These are phyloP conservation scores for Angophora floribunda DNA, from an alignment of 345 rosid species.

Conservation along the genomic window DNA sequence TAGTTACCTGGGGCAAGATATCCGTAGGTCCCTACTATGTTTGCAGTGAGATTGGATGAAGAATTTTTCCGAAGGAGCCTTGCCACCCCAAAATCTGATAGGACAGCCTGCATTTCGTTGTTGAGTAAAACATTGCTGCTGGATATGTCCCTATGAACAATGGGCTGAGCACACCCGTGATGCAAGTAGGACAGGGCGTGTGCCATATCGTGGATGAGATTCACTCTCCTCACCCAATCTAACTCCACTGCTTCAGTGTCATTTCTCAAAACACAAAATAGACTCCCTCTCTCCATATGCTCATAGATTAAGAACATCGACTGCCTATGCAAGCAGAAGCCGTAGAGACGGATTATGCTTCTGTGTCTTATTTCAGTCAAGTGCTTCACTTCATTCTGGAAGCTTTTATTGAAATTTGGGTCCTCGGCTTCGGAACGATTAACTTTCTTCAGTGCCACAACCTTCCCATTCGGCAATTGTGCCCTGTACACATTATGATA, in stretches of 20 bases:
- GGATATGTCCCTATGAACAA: slow-evolving; percentile 14
- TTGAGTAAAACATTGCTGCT: slow-evolving; percentile 9
- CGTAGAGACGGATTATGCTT: slow-evolving; percentile 1
- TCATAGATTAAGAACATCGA: slow-evolving; percentile 1
- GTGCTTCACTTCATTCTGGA: neutral
- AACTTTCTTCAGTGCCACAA: slow-evolving; percentile 10
- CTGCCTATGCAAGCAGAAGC: neutral
- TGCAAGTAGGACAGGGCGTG: slow-evolving; percentile 6
- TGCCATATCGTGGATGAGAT: neutral
- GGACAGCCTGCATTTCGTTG: neutral
- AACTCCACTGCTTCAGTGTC: neutral
- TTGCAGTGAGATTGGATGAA: neutral
- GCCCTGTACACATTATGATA: slow-evolving; percentile 19
- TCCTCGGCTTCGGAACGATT: neutral
- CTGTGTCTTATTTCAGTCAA: slow-evolving; percentile 4
- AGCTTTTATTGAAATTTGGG: neutral
- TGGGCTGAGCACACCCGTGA: neutral
- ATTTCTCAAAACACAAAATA: neutral
- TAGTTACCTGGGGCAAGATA: slow-evolving; percentile 7
- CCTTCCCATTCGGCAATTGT: neutral
- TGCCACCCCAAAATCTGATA: slow-evolving; percentile 5
- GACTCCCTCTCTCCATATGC: slow-evolving; percentile 1
- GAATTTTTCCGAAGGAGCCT: neutral
- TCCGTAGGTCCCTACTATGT: slow-evolving; percentile 8
- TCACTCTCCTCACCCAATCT: neutral